Evolutionary conservation across 164 flowering plant genomes (phyloP).

Genomic region (Stephania cephalantha): DNA sequence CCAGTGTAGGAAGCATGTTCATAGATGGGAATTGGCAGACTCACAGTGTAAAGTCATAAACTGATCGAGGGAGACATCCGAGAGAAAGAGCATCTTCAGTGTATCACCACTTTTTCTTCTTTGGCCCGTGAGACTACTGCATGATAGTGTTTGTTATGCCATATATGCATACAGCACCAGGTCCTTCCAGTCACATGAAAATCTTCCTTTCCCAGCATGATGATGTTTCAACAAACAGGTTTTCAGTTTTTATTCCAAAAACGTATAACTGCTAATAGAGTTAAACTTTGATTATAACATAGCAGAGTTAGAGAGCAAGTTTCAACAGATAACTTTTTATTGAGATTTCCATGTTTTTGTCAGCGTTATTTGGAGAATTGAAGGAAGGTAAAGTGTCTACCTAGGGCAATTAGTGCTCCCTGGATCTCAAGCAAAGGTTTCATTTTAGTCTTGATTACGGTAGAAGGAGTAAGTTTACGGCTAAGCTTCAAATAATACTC

Average conservation of each 20-base stretch:
- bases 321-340: background rate
- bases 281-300: background rate
- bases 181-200: background rate
- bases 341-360: background rate
- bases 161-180: background rate
- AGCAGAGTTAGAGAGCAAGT: background rate
- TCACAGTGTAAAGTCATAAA: background rate
- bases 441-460: background rate
- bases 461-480: background rate
- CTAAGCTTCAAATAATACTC: background rate
- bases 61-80: background rate
- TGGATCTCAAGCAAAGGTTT: background rate
- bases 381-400: background rate
- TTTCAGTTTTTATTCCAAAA: background rate
- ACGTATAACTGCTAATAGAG: background rate
- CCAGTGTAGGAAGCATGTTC: background rate
- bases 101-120: background rate
- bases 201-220: background rate
- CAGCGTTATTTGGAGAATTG: background rate
- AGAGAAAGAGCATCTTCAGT: background rate
- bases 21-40: background rate
- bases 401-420: background rate
- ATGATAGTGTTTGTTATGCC: background rate
- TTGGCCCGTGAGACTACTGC: background rate
- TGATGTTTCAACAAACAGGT: background rate